Base-by-base conservation (phyloP, 78 protist species). In the Cavenderia fasciculata region DNA sequence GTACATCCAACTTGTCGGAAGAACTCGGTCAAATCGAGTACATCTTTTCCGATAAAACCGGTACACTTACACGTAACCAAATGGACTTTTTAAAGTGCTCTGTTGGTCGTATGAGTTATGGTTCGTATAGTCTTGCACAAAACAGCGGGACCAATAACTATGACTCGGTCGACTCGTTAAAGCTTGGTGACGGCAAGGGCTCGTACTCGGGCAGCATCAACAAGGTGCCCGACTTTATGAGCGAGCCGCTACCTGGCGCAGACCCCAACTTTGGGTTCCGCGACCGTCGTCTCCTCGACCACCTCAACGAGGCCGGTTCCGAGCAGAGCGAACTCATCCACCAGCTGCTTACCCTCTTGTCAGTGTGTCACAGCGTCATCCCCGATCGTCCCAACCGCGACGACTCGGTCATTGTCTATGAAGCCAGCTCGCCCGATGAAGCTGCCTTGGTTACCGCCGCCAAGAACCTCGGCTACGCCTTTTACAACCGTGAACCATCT, bases 321-420 rank as follows among this genome's bases (percentile, higher is more conserved):
- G 77, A 79, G 38, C 88, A 79, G 46, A 31, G 77, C 18, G 69
- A 46, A 23, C 46, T 79, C 69, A 66, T 79, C 44, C 46, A 79
- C 19, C 87, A 86, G 31, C 86, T 95, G 43, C 70, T 95, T 23
- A 62, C 74, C 1, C 57, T 94, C 21, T 51, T 95, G 47, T 63
- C 95, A 12, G 73, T 94, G 27, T 93, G 95, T 27, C 96, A 96
- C 86, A 84, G 97, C 2, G 98, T 96, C 1, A 54, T 96, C 14
- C 96, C 96, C 18, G 94, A 94, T 54, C 68, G 87, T 38, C 88
- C 87, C 33, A 59, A 61, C 41, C 90, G 92, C 51, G 85, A 65
- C 38, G 88, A 57, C 27, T 49, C 51, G 18, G 65, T 40, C 6
- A 92, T 77, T 51, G 49, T 69, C 27, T 89, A 74, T 27, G 78